Conservation (phyloP, 1,139 yeast species). For the Lodderomyces oxycetoniae region DNA sequence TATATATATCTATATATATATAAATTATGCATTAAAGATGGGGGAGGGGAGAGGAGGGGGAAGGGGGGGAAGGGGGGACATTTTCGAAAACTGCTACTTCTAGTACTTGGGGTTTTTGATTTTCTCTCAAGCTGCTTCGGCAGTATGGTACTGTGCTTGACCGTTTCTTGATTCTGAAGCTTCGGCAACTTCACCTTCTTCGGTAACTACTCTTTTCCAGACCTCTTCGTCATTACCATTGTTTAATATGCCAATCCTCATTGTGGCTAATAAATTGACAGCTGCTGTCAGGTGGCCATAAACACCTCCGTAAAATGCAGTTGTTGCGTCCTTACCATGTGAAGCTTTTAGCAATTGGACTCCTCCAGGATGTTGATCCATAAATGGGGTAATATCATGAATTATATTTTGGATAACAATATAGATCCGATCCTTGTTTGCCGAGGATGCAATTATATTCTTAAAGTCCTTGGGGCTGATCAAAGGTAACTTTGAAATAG, state of each 20-base stretch:
- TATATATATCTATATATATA: background rate
- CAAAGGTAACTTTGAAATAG: constrained; percentile 62
- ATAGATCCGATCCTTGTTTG: constrained; percentile 36
- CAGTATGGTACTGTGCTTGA: constrained; percentile 31
- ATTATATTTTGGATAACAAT: constrained; percentile 53
- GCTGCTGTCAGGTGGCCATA: constrained; percentile 75
- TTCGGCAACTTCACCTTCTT: constrained; percentile 35
- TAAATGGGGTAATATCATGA: constrained; percentile 70
- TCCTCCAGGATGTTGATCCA: constrained; percentile 74
- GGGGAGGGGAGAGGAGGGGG: background rate
- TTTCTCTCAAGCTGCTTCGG: constrained; percentile 39
- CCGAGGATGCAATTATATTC: constrained; percentile 30
- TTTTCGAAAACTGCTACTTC: background rate
- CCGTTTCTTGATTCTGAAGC: constrained; percentile 20
- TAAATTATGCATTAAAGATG: background rate
- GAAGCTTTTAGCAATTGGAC: constrained; percentile 54
- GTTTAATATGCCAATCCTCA: constrained; percentile 69
- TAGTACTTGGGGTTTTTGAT: background rate
- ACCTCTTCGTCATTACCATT: constrained; percentile 82
- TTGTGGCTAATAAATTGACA: constrained; percentile 62
- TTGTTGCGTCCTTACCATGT: constrained; percentile 68
- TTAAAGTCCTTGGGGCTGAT: constrained; percentile 48
- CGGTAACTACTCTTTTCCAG: constrained; percentile 56
- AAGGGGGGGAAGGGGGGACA: background rate
- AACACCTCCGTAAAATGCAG: constrained; percentile 71